Percentiles rank a stretch among this genome's conserved stretches.
Conservation (phyloP, 2,329 filamentous ascomycete genomes). For the Amylocarpus encephaloides region DNA sequence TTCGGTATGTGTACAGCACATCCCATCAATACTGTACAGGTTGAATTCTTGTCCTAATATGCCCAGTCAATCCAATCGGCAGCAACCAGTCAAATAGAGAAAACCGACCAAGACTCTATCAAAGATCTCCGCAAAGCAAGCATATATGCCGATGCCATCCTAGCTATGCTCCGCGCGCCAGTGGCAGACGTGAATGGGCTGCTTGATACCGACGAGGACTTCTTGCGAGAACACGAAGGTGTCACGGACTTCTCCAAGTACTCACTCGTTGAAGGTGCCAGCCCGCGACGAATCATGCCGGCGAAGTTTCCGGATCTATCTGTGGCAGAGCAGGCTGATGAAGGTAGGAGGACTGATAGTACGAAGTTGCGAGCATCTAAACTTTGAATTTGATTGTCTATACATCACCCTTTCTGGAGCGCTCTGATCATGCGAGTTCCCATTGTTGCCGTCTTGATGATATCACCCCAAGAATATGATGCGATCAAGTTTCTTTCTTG, state of each 20-base stretch:
- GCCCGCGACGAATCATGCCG: constrained; percentile 74
- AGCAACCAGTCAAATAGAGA: constrained; percentile 54
- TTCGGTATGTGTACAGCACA: constrained; percentile 43
- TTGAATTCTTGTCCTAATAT: background rate
- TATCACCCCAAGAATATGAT: too few species aligned
- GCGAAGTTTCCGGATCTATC: constrained; percentile 55
- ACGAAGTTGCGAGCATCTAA: constrained; percentile 28
- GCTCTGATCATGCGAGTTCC: too few species aligned
- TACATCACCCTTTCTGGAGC: too few species aligned
- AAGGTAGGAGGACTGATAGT: constrained; percentile 68
- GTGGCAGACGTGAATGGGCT: constrained; percentile 60
- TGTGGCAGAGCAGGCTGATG: constrained; percentile 74
- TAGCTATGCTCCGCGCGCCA: constrained; percentile 61
- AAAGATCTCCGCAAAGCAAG: constrained; percentile 61
- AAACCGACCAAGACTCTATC: constrained; percentile 39
- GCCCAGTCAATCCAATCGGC: constrained; percentile 62
- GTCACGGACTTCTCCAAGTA: constrained; percentile 69
- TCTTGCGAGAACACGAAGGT: constrained; percentile 57
- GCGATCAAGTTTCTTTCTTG: too few species aligned
- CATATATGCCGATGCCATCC: constrained; percentile 74
- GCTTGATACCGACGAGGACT: constrained; percentile 74
- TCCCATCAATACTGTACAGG: background rate
- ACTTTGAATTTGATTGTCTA: constrained; percentile 2
- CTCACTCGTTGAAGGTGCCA: constrained; percentile 55
- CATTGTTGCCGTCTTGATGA: too few species aligned